A percentile compares a stretch with the other conserved stretches of the same genome.
Conservation (phyloP, 176 grass and related monocot genomes). For the Pontederia paniculata region DNA sequence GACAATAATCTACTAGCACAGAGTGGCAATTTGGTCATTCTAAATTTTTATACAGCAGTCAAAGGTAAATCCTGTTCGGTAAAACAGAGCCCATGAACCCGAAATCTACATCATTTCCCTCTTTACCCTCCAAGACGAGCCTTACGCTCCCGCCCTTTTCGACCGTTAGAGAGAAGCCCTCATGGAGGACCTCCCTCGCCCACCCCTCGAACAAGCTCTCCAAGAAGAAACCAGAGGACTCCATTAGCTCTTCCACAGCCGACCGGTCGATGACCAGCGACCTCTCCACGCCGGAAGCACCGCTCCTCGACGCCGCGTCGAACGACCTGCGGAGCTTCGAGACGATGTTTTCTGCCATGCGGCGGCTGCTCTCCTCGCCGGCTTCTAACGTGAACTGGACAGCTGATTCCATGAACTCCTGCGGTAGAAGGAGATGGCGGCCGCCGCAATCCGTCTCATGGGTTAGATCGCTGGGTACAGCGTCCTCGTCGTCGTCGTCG, state of each 20-base stretch:
- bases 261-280: conserved; percentile 24
- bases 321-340: conserved; percentile 28
- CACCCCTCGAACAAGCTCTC: conserved; percentile 52
- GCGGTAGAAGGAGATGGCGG: background rate
- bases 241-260: conserved; percentile 26
- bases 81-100: conserved; percentile 69
- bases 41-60: background rate
- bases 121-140: conserved; percentile 17
- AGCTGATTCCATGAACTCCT: conserved; percentile 21
- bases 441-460: conserved; percentile 27
- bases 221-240: conserved; percentile 30
- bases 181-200: conserved; percentile 50
- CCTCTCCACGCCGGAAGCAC: background rate
- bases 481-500: conserved; percentile 27
- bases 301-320: background rate
- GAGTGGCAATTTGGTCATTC: background rate
- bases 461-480: conserved; percentile 63
- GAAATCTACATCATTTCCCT: conserved; percentile 18
- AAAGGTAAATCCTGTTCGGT: conserved; percentile 37
- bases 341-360: conserved; percentile 14
- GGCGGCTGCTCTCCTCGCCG: conserved; percentile 6
- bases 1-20: background rate
- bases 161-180: conserved; percentile 20
- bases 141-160: conserved; percentile 46
- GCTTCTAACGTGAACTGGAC: conserved; percentile 16